A percentile compares a stretch with the other conserved stretches of the same genome.
Conservation (phyloP, 108 stramenopile species). For the Pseudonitzschia multistriata region DNA sequence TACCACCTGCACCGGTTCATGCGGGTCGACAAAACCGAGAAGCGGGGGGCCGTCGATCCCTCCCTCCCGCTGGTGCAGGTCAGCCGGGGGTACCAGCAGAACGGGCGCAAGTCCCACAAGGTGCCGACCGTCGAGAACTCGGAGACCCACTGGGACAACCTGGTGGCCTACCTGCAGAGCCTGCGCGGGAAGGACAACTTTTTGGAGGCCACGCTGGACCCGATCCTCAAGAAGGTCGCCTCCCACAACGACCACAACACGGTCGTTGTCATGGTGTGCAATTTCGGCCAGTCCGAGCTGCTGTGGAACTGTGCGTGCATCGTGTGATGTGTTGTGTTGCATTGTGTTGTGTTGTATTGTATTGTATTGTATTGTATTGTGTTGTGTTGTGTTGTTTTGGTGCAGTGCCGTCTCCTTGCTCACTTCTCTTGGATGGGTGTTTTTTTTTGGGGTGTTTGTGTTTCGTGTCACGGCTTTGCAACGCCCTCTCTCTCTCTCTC, state of each 20-base stretch:
- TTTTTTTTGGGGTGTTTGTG: no score
- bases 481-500: background rate
- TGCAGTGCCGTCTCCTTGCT: background rate
- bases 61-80: slow-evolving; percentile 44
- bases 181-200: slow-evolving; percentile 57
- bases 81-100: slow-evolving; percentile 52
- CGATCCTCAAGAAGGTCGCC: slow-evolving; percentile 52
- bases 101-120: slow-evolving; percentile 37
- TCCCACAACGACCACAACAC: slow-evolving; percentile 48
- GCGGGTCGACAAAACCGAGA: slow-evolving; percentile 18
- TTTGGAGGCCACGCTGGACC: slow-evolving; percentile 37
- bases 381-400: no score
- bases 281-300: slow-evolving; percentile 77
- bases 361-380: no score
- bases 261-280: slow-evolving; percentile 78
- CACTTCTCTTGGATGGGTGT: background rate
- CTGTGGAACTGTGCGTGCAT: slow-evolving; percentile 56
- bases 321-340: background rate
- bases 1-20: slow-evolving; percentile 78
- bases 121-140: slow-evolving; percentile 36
- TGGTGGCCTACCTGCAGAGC: slow-evolving; percentile 51
- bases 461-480: background rate
- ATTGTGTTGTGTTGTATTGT: no score
- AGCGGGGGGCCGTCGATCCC: slow-evolving; percentile 15
- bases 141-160: slow-evolving; percentile 40